Conservation (phyloP, 805 yeast species). For the Wickerhamiella musiphila region DNA sequence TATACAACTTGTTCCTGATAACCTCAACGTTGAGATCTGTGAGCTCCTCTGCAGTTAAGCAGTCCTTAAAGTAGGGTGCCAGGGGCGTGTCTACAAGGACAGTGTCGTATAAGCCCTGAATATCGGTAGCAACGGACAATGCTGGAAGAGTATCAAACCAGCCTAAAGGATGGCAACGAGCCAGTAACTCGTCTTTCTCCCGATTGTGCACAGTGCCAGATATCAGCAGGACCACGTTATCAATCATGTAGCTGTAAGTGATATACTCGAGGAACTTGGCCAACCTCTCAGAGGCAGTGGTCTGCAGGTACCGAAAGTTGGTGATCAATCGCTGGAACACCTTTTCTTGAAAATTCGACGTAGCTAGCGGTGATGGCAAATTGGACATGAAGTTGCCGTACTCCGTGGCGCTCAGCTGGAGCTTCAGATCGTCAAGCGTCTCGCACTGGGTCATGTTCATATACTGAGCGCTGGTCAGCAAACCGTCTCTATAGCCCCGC, state of each 20-base stretch:
- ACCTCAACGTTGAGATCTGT: slow-evolving; percentile 94
- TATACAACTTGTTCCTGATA: slow-evolving; percentile 76
- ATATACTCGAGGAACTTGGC: slow-evolving; percentile 78
- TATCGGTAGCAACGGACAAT: slow-evolving; percentile 81
- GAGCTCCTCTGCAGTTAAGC: slow-evolving; percentile 64
- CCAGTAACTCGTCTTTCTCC: slow-evolving; percentile 72
- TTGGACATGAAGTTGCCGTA: slow-evolving; percentile 81
- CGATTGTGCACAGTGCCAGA: slow-evolving; percentile 95
- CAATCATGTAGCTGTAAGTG: slow-evolving; percentile 95
- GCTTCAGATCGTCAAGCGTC: slow-evolving; percentile 76
- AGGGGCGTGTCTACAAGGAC: slow-evolving; percentile 93
- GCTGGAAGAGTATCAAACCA: slow-evolving; percentile 98
- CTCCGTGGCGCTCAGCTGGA: slow-evolving; percentile 90
- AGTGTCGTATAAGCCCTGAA: slow-evolving; percentile 79
- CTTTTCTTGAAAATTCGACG: slow-evolving; percentile 69
- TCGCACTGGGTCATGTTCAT: slow-evolving; percentile 92
- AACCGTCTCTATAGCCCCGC: slow-evolving; percentile 81
- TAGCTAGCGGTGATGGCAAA: slow-evolving; percentile 66
- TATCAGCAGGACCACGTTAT: slow-evolving; percentile 86
- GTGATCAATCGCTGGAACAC: slow-evolving; percentile 57
- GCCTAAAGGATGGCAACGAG: slow-evolving; percentile 90
- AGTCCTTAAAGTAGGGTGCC: slow-evolving; percentile 88
- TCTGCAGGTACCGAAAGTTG: slow-evolving; percentile 71
- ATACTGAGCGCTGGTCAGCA: slow-evolving; percentile 64
- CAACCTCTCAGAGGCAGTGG: slow-evolving; percentile 68